phyloP scores from a whole-genome alignment of 2,329 filamentous ascomycete genomes.

The Claviceps sp. region DNA sequence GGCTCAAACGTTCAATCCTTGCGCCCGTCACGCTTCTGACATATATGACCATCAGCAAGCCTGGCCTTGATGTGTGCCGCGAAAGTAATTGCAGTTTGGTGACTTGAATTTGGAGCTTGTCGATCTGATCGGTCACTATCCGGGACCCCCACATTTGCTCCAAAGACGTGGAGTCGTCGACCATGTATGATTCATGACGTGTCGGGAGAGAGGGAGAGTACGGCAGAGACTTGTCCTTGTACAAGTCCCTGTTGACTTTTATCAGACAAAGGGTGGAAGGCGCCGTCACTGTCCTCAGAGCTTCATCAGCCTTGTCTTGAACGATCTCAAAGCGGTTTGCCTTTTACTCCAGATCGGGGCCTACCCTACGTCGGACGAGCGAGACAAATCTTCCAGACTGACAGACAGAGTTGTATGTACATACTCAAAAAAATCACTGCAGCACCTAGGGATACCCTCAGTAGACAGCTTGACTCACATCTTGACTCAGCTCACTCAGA shows the following conservation, averaged over 20 bases:
- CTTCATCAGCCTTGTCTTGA: not conserved
- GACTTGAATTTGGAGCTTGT: no score
- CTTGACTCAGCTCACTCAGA: no score
- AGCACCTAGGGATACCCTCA: no score
- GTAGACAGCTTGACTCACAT: no score
- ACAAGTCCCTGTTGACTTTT: not conserved
- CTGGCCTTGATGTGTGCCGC: not conserved
- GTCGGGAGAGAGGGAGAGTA: not conserved
- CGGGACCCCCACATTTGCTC: not conserved
- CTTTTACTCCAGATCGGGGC: not conserved
- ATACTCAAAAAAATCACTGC: not conserved
- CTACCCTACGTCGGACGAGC: not conserved
- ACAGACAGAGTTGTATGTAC: not conserved
- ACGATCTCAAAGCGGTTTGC: not conserved
- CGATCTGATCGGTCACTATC: no score
- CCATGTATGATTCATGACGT: constrained; percentile 1
- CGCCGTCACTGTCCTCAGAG: not conserved
- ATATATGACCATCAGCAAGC: not conserved
- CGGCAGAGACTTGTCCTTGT: not conserved
- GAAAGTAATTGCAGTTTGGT: not conserved
- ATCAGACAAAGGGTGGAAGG: not conserved
- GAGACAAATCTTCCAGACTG: not conserved
- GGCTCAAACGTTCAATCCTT: constrained; percentile 3
- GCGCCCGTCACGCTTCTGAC: not conserved
- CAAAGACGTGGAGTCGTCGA: not conserved